These are phyloP conservation scores for Pseudogymnoascus sp. DNA, from an alignment of 2,329 filamentous ascomycete genomes.

Conservation along the genomic window DNA sequence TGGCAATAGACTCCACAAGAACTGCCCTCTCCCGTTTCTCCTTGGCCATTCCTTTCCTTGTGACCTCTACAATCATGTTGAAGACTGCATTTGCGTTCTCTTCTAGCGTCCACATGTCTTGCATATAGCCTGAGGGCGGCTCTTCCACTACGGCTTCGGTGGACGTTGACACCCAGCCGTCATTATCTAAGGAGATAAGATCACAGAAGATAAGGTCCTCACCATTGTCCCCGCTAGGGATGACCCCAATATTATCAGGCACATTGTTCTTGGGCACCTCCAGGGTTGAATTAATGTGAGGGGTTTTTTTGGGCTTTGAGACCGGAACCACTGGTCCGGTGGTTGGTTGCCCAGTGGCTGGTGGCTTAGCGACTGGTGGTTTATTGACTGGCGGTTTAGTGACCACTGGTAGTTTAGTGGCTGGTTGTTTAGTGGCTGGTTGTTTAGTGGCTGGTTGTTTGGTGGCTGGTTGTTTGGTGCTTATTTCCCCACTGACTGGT, in stretches of 20 bases:
- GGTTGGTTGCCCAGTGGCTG: background rate
- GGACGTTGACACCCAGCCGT: background rate
- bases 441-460: background rate
- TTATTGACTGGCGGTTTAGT: background rate
- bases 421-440: background rate
- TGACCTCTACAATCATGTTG: background rate
- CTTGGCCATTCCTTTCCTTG: background rate
- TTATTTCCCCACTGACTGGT: background rate
- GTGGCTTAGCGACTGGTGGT: background rate
- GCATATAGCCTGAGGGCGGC: background rate
- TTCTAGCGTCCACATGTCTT: constrained; percentile 2
- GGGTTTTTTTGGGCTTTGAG: background rate
- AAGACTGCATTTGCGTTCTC: background rate
- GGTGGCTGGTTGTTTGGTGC: background rate
- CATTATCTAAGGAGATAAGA: background rate
- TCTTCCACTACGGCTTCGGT: background rate
- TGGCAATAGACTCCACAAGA: background rate
- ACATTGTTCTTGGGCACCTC: background rate
- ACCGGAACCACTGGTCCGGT: background rate
- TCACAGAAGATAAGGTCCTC: background rate
- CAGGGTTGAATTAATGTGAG: background rate
- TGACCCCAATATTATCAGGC: background rate
- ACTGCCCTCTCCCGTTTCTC: background rate
- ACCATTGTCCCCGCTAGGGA: background rate
- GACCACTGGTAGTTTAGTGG: background rate